Evolutionary conservation across 192 early-diverging fungal species (phyloP), one percentile per base, ranked within the genome.

Genomic region (Linnemannia schmuckeri): DNA sequence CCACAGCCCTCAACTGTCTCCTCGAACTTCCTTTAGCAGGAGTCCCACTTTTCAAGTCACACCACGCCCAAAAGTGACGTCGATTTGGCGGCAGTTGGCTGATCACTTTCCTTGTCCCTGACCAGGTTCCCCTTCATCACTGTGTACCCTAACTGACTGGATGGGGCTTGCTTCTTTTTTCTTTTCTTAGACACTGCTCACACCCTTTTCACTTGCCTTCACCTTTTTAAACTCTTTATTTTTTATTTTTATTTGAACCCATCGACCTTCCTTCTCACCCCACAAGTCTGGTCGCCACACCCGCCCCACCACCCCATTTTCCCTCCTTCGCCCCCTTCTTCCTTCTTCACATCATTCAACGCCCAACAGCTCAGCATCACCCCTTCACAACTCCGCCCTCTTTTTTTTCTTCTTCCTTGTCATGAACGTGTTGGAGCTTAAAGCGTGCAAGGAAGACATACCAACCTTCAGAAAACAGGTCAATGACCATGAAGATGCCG

Each of bases 371-470:
- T 72, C 46, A 49, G 33, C 72, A 44, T 72, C 78, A 18, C 27
- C 66, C 40, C 15, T n/a, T 27, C 72, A 6, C 49, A 27, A 66
- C 61, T 33, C n/a, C 61, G n/a, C 61, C 61, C 27, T 33, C 13
- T 33, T 66, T 30, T 30, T 33, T 33, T 37, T 3, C 37, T 27
- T 33, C 27, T 63, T 46, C 15, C 17, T 17, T 52, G 73, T 24
- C 74, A 92, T 92, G 91, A 89, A 90, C 71, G 82, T 89, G 33
- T 79, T 92, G 75, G 91, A 92, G 68, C 82, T 92, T 33, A 88
- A 88, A 69, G 88, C 85, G 42, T 93, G 93, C 86, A 83, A 90
- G 75, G 93, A 93, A 71, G 93, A 93, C 81, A 88, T 89, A n/a
- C 93, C 93, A 37, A 74, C 73, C 27, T 93, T 93, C 77, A 82